Evolutionary conservation across 2,329 filamentous ascomycete species (phyloP), one percentile per base, ranked within the genome.

Genomic region (Fonsecaea erecta): DNA sequence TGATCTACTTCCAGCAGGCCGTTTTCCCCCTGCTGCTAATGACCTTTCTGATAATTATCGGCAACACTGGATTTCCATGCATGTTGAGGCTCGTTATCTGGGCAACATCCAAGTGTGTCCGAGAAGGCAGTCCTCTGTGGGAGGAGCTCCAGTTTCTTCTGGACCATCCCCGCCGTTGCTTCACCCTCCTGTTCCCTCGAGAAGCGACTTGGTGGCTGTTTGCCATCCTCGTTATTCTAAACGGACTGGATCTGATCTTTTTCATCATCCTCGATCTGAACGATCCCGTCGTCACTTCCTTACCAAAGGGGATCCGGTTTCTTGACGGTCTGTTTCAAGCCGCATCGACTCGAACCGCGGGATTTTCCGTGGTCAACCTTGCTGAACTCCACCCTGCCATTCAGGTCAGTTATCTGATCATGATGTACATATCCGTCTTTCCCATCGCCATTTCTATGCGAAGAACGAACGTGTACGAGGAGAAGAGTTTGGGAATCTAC

Each of bases 181-280:
- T 99, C 74, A 99, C 95, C 0, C 82, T 99, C 14, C 82, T 99
- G 0, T 99, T 99, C 71, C 95, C 95, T 0, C 89, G 90, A 0
- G 88, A 87, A 60, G 92, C 94, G 1, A 98, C 92, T 1, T 98
- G 95, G 95, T 97, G 93, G 92, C 83, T 99, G 0, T 96, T 98
- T 74, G 90, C 87, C 77, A 90, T 97, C 32, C 82, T 99, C 6
- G 82, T 96, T 3, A 75, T 89, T 1, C 83, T 99, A 65, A 99
- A 99, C 74, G 87, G 85, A 9, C 80, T 96, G 34, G 95, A 99
- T 77, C 74, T 98, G 68, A 83, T 98, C 52, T 91, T 98, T 74
- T 99, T 97, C 76, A 88, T 97, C 67, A 86, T 98, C 65, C 86
- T 99, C 16, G 95, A 99, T 82, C 88, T 97, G 30, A 87, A 94